phyloP scores from a whole-genome alignment of 345 rosid species.

The Eucalyptus erythrocorys region DNA sequence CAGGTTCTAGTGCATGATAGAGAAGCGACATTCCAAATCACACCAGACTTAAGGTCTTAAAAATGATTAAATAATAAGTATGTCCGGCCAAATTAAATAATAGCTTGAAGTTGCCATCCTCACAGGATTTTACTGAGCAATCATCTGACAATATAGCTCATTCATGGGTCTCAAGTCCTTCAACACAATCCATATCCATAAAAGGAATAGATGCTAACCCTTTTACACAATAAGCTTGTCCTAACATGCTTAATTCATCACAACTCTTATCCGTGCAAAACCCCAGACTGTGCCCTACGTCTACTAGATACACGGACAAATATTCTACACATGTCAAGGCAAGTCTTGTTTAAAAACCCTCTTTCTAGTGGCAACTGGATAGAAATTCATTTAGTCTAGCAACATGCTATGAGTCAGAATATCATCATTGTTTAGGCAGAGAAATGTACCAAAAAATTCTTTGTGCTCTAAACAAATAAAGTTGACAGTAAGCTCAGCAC shows the following conservation, averaged over 20 bases:
- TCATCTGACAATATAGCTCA: neutral
- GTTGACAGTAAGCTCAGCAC: neutral
- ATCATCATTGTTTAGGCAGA: neutral
- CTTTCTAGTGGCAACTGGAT: neutral
- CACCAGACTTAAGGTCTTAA: neutral
- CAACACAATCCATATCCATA: neutral
- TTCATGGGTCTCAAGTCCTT: neutral
- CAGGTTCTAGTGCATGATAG: neutral
- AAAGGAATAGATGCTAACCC: neutral
- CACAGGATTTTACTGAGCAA: neutral
- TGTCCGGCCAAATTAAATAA: neutral
- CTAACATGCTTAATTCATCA: neutral
- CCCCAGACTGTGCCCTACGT: neutral
- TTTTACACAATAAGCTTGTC: neutral
- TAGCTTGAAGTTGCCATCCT: neutral
- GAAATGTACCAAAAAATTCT: neutral
- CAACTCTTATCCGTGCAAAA: neutral
- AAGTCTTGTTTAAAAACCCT: neutral
- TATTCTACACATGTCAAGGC: neutral
- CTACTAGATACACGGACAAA: neutral
- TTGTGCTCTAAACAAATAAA: neutral
- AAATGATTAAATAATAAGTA: neutral
- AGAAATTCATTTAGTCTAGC: neutral
- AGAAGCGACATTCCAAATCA: neutral
- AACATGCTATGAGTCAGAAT: neutral